Conservation (phyloP, 164 flowering plant genomes). For the Tetracentron sinense region DNA sequence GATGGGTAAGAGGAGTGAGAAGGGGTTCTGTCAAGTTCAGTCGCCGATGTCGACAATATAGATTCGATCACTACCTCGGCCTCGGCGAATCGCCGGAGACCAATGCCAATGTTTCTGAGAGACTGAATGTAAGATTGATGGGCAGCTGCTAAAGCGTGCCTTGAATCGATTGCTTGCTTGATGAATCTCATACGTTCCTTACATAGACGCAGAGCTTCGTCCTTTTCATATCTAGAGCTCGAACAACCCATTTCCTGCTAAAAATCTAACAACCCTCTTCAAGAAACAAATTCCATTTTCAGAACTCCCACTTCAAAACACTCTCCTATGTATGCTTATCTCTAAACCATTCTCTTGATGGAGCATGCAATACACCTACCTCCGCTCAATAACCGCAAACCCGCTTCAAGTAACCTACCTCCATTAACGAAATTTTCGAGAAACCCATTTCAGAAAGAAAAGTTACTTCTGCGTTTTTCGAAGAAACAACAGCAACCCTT, state of each 20-base stretch:
- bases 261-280: conserved; percentile 15
- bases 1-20: conserved; percentile 78
- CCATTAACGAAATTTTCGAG: conserved; percentile 1
- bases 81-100: conserved; percentile 76
- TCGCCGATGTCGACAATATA: conserved; percentile 53
- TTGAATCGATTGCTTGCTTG: conserved; percentile 78
- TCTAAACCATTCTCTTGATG: too few relatives aligned
- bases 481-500: neutral
- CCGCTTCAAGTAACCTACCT: neutral
- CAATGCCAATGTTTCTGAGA: conserved; percentile 61
- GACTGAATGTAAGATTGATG: conserved; percentile 75
- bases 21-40: conserved; percentile 66
- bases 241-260: conserved; percentile 52
- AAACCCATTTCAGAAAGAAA: neutral
- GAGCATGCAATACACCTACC: too few relatives aligned
- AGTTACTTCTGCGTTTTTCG: neutral
- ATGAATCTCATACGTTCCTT: conserved; percentile 66
- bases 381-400: too few relatives aligned
- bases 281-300: conserved; percentile 11
- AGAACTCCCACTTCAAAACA: conserved; percentile 3
- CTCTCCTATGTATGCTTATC: too few relatives aligned
- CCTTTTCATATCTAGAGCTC: conserved; percentile 59
- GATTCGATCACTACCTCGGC: conserved; percentile 65
- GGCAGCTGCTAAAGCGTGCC: conserved; percentile 75
- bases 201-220: conserved; percentile 68